A percentile compares a stretch with the other conserved stretches of the same genome.
phyloP scores from a whole-genome alignment of 2,329 filamentous ascomycete genomes.

The Dichotomopilus funicola region DNA sequence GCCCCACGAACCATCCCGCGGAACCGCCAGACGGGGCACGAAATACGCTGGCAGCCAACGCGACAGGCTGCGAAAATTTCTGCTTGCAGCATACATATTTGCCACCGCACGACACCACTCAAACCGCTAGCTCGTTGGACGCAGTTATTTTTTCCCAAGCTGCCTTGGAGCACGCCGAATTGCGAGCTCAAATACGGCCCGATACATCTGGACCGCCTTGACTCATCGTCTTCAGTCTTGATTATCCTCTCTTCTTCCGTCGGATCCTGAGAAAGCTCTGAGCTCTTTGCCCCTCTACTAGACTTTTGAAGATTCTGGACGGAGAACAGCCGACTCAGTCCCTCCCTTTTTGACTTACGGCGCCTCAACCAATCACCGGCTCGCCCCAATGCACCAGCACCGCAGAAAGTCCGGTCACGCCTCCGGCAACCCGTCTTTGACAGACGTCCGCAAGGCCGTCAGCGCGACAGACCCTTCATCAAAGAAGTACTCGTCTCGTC shows the following conservation, averaged over 20 bases:
- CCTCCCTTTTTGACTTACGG: conserved; percentile 5
- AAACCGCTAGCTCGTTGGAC: conserved; percentile 8
- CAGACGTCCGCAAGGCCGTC: conserved; percentile 48
- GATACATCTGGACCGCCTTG: neutral
- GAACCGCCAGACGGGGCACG: no score
- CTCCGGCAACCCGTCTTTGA: conserved; percentile 46
- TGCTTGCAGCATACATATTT: conserved; percentile 24
- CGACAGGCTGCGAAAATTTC: conserved; percentile 18
- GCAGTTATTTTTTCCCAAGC: conserved; percentile 1
- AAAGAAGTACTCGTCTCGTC: conserved; percentile 36
- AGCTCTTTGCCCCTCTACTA: conserved; percentile 3
- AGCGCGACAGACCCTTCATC: conserved; percentile 37
- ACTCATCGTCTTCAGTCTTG: neutral
- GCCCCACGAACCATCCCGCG: conserved; percentile 1
- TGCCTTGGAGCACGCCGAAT: neutral
- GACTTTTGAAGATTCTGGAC: neutral
- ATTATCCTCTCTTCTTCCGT: neutral
- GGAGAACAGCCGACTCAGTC: conserved; percentile 12
- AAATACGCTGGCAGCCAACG: neutral
- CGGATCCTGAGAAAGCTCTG: neutral
- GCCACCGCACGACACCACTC: conserved; percentile 20
- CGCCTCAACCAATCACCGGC: conserved; percentile 19
- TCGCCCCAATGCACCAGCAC: conserved; percentile 46
- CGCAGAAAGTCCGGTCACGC: conserved; percentile 51
- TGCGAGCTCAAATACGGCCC: conserved; percentile 1